Conservation (phyloP, 345 rosid species). For the Isatis tinctoria region DNA sequence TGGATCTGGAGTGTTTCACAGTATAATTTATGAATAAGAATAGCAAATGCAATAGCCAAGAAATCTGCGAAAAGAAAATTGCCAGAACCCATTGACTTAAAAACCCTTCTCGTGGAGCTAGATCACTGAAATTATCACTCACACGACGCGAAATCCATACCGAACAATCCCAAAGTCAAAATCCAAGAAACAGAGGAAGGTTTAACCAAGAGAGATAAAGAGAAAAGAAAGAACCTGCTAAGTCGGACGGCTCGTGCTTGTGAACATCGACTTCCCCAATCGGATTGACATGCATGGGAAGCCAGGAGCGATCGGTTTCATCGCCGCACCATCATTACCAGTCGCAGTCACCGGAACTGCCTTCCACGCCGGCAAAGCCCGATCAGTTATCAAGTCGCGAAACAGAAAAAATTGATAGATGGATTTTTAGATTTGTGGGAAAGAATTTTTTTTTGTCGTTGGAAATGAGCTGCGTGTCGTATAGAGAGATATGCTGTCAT, state of each 20-base stretch:
- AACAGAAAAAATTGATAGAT: no score
- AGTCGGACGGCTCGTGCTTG: conserved; percentile 71
- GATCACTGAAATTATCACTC: background rate
- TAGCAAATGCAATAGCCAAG: background rate
- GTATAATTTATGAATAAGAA: background rate
- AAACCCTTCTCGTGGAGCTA: background rate
- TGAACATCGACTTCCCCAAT: background rate
- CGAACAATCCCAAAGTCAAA: background rate
- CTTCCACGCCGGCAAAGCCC: background rate
- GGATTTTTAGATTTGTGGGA: no score
- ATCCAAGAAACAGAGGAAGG: background rate
- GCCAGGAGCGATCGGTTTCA: background rate
- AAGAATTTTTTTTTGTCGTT: no score
- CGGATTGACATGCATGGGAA: background rate
- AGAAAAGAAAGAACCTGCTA: conserved; percentile 40
- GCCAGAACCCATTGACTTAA: background rate
- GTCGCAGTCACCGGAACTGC: background rate
- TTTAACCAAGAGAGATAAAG: background rate
- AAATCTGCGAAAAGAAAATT: background rate
- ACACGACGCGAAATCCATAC: background rate
- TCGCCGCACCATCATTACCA: background rate
- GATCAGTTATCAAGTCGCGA: background rate
- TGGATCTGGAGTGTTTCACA: background rate
- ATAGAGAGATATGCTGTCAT: no score
- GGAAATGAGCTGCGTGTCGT: no score